phyloP scores from a whole-genome alignment of 257 asterid genomes.

The Petunia secreta region DNA sequence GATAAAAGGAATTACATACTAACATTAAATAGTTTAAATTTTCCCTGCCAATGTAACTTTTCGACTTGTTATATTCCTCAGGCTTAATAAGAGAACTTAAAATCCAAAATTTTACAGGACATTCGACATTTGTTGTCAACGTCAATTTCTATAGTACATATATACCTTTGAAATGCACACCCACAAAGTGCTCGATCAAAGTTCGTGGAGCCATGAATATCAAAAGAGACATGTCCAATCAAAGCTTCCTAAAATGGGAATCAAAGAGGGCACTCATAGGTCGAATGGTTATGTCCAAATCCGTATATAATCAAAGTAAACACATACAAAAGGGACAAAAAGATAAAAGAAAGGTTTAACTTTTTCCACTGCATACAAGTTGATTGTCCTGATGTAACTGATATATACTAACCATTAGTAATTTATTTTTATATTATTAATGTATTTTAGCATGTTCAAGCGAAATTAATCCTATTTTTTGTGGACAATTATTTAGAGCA shows the following conservation, averaged over 20 bases:
- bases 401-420: too few species aligned
- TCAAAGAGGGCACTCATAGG: constrained; percentile 45
- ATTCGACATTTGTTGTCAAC: not conserved
- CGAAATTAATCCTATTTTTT: too few species aligned
- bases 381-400: too few species aligned
- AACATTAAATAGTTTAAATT: too few species aligned
- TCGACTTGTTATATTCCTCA: too few species aligned
- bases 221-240: constrained; percentile 41
- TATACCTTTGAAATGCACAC: too few species aligned
- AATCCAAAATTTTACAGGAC: not conserved
- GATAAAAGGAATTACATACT: too few species aligned
- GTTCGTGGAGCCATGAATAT: not conserved
- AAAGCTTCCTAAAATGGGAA: constrained; percentile 43
- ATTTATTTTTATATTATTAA: too few species aligned
- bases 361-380: not conserved
- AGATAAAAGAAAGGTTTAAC: not conserved
- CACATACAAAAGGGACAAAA: not conserved
- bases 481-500: too few species aligned
- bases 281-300: constrained; percentile 63
- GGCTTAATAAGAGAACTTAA: not conserved
- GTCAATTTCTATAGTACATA: not conserved
- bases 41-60: too few species aligned
- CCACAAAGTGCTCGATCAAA: not conserved
- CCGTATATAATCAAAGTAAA: constrained; percentile 47
- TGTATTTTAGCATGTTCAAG: too few species aligned